Evolutionary conservation across 305 asterid genomes (phyloP), one percentile per base, ranked within the genome.

Genomic region (Lippia alba): DNA sequence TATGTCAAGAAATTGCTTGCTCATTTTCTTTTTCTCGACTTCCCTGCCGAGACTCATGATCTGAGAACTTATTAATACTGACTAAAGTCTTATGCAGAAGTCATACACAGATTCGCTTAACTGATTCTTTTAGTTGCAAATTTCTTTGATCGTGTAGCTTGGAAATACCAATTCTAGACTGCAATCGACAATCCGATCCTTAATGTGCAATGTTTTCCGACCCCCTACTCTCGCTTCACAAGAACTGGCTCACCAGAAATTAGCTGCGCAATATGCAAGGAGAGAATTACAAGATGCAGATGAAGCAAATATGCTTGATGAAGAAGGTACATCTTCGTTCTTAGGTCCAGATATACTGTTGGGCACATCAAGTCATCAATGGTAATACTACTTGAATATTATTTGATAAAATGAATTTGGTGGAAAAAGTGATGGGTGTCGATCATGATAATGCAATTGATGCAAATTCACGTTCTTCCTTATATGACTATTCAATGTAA

Each of bases 261-360:
- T 85, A 78, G 83, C 87, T 70, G 82, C 79, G 40, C 86, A 77
- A 49, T 80, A 82, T 81, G 51, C 82, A 69, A 76, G 78, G 69
- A 83, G 84, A 79, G 89, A 85, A 75, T 69, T 88, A 56, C 69
- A 59, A 24, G 91, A 86, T 76, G 97, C 90, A 56, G 89, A 87
- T 83, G 98, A 89, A 83, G 89, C 81, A 74, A 92, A 92, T 81
- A 78, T 92, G 76, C 83, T 92, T 34, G 93, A 89, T 76, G 97
- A 84, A 81, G 92, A 87, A 84, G 98, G 97, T 92, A 82, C 40
- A 36, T 54, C 69, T 48, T 70, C 59, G 59, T 73, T 49, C 61
- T 44, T 57, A 64, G 72, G 54, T 45, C 67, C 48, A 64, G 45
- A 56, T 45, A 56, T 73, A 50, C 49, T 12, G 12, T 61, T 67